phyloP scores from a whole-genome alignment of 148 eudicot genomes.

The Persicaria tinctoria region DNA sequence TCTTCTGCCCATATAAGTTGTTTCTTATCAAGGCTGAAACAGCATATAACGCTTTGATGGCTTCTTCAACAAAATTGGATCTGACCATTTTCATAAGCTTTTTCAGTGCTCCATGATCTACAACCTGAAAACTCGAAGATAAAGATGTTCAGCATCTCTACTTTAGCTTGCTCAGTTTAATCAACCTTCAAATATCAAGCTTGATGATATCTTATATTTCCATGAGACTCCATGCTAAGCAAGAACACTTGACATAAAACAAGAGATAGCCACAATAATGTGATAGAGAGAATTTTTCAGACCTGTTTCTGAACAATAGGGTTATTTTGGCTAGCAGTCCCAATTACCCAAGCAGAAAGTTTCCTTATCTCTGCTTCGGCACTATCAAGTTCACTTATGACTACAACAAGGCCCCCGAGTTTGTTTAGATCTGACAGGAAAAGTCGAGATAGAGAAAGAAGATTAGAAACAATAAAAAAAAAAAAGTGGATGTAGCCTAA shows the following conservation, averaged over 20 bases:
- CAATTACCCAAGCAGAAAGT: conserved; percentile 80
- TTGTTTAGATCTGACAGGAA: conserved; percentile 58
- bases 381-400: conserved; percentile 50
- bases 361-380: conserved; percentile 54
- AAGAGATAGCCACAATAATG: background rate
- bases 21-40: conserved; percentile 85
- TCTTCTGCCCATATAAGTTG: conserved; percentile 50
- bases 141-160: background rate
- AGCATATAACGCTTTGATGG: conserved; percentile 77
- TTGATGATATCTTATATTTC: background rate
- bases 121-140: conserved; percentile 32
- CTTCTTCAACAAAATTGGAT: conserved; percentile 64
- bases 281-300: background rate
- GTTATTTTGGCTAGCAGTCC: conserved; percentile 84
- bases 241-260: background rate
- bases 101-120: conserved; percentile 50
- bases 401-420: conserved; percentile 72
- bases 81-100: conserved; percentile 65
- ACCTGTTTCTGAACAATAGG: conserved; percentile 87
- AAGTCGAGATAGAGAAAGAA: background rate
- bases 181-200: background rate
- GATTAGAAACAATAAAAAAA: background rate
- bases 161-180: background rate
- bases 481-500: background rate
- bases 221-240: background rate